A percentile compares a stretch with the other conserved stretches of the same genome.
phyloP scores from a whole-genome alignment of 768 basidiomycete genomes.

The Tricholoma bakamatsutake region DNA sequence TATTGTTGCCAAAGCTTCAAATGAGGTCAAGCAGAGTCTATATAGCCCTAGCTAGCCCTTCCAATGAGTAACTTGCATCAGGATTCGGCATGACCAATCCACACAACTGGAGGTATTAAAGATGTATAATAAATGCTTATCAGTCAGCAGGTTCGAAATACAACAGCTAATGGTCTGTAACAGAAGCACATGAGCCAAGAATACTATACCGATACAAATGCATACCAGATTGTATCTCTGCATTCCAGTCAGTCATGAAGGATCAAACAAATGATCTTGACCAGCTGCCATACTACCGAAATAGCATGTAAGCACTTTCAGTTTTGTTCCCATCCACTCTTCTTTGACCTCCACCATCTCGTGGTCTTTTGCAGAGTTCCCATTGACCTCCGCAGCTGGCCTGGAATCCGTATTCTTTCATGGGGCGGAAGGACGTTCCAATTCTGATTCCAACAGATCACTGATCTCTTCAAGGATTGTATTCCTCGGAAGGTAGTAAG shows the following conservation, averaged over 20 bases:
- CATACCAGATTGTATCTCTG: not conserved
- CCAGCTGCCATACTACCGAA: constrained; percentile 78
- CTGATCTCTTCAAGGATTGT: constrained; percentile 68
- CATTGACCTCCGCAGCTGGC: not conserved
- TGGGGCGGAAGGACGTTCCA: not conserved
- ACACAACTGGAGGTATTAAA: too few species aligned
- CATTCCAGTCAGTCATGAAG: too few species aligned
- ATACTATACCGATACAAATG: not conserved
- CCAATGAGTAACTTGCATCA: too few species aligned
- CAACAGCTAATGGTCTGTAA: not conserved
- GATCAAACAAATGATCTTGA: constrained; percentile 52
- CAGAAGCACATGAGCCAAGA: not conserved
- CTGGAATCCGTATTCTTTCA: not conserved
- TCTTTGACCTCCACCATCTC: constrained; percentile 90
- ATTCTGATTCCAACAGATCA: constrained; percentile 16
- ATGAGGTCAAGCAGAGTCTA: too few species aligned
- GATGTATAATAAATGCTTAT: too few species aligned
- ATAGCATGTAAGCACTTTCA: constrained; percentile 93
- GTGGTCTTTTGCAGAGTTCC: constrained; percentile 7
- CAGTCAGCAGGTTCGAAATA: too few species aligned
- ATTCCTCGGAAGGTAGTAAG: constrained; percentile 88
- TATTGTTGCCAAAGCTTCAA: too few species aligned
- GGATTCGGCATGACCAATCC: too few species aligned
- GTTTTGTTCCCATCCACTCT: constrained; percentile 90
- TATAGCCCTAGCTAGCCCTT: too few species aligned